Base-by-base conservation (phyloP, 495 filamentous ascomycete genomes). In the Penicillium cinerascens region DNA sequence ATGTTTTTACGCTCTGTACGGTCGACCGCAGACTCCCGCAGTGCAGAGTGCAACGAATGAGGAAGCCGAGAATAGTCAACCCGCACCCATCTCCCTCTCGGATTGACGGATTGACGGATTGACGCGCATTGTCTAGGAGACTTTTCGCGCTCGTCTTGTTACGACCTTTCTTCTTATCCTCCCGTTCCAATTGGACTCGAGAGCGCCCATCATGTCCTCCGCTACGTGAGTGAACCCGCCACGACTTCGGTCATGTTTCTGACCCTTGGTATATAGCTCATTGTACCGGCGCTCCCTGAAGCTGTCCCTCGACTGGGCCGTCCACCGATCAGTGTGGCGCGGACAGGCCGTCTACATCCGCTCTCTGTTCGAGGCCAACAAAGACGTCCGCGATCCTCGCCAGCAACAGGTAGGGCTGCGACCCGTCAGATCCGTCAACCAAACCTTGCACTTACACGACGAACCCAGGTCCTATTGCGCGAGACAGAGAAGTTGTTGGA, bases 321-420 rank as follows among this genome's bases (percentile, higher is more conserved):
- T 97, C 52, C 88, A 96, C 59, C 83, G 95, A 49, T 80, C 86
- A 56, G 70, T 96, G 56, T 99, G 95, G 92, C 84, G 95, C 54
- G 88, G 91, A 47, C 92, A 97, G 68, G 93, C 95, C 16, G 74
- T 97, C 54, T 97, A 99, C 66, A 93, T 99, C 56, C 86, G 93
- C 58, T 90, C 88, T 16, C 78, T 97, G 10, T 99, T 99, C 65
- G 93, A 99, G 60, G 89, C 89, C 39, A 97, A 99, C 72, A 87
- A 83, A 65, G 73, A 92, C 62, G 78, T 97, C 54, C 82, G 78
- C 43, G 91, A 99, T 65, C 90, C 88, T 51, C 83, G 91, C 61
- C 88, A 92, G 71, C 88, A 92, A 69, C 82, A 87, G 75, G 93
- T 95, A 82, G 11, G 38, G 40, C 11, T 16, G 11, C 16, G 16